Evolutionary conservation across 176 grass and related monocot genomes (phyloP).

Genomic region (Elaeis guineensis): DNA sequence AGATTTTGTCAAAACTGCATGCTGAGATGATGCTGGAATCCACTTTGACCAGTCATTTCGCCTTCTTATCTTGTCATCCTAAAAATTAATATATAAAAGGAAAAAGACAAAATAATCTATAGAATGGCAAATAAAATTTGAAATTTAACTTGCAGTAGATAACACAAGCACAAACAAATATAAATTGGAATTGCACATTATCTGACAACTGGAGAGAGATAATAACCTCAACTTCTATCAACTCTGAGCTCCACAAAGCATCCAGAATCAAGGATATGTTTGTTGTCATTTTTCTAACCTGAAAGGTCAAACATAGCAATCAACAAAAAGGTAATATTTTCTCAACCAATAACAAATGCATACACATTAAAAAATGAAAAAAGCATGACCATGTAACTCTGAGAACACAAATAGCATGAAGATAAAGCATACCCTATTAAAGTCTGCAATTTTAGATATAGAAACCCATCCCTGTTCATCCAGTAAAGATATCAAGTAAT

Average conservation of each 20-base stretch:
- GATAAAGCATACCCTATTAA: constrained; percentile 58
- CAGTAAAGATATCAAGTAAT: constrained; percentile 69
- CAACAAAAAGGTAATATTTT: too few species aligned
- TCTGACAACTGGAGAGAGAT: constrained; percentile 12
- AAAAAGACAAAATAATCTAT: constrained; percentile 4
- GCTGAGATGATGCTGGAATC: constrained; percentile 19
- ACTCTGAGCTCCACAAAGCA: constrained; percentile 45
- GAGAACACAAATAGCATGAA: background rate
- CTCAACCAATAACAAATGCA: too few species aligned
- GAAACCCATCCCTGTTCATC: constrained; percentile 68
- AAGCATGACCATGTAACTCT: background rate
- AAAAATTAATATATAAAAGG: constrained; percentile 1
- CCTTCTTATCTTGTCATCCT: constrained; percentile 69
- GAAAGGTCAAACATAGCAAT: constrained; percentile 7
- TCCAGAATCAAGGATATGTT: constrained; percentile 47
- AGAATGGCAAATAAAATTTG: too few species aligned
- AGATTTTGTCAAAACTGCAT: background rate
- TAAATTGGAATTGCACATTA: too few species aligned
- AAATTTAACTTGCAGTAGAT: background rate
- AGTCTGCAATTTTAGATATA: constrained; percentile 61
- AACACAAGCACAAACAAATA: background rate
- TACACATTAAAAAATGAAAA: too few species aligned
- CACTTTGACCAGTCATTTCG: constrained; percentile 60
- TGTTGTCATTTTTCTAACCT: constrained; percentile 66
- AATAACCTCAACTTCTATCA: constrained; percentile 62